Base-by-base conservation (phyloP, 768 basidiomycete genomes). In the Naganishia vaughanmartiniae region DNA sequence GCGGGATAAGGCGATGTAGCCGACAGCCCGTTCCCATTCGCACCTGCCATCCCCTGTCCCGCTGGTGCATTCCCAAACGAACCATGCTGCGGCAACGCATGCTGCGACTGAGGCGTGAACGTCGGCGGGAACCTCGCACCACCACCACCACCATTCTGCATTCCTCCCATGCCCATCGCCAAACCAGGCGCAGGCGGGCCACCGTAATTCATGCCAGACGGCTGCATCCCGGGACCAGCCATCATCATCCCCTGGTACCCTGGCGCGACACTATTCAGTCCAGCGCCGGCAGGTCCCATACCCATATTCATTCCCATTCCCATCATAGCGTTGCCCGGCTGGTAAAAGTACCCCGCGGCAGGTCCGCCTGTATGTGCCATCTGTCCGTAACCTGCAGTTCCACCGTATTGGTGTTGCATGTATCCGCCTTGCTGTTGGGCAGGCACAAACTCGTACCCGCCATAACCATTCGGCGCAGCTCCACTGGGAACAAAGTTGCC, bases 231-330 rank as follows among this genome's bases (percentile, higher is more conserved):
- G 24, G 48, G 48, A 3, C 48, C n/a, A n/a, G n/a, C n/a, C 48
- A 51, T 51, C 48, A 51, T 51, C 57, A 58, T 58, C 34, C 57
- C 57, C 21, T 17, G 57, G 48, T 51, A 51, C 6, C 48, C 48
- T 21, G 48, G 48, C 12, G 48, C 48, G 6, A 24, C 48, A 51
- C 48, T 12, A 26, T 51, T 51, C 6, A 51, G 19, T 51, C 48
- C 48, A 51, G 48, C 48, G 24, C 48, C 48, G 4, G n/a, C 48
- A 21, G 48, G 48, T 7, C 48, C 57, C 57, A 58, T 58, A 21
- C 48, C 57, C 34, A 58, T 58, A 39, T 58, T 58, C 57, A 58
- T 58, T 7, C 57, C 57, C 31, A 58, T 58, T 4, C 57, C 57
- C 33, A 58, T 51, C 48, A 51, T 36, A n/a, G 30, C 34, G 34